A percentile compares a stretch with the other conserved stretches of the same genome.
phyloP scores from a whole-genome alignment of 148 eudicot genomes.

The Pharnaceum exiguum region DNA sequence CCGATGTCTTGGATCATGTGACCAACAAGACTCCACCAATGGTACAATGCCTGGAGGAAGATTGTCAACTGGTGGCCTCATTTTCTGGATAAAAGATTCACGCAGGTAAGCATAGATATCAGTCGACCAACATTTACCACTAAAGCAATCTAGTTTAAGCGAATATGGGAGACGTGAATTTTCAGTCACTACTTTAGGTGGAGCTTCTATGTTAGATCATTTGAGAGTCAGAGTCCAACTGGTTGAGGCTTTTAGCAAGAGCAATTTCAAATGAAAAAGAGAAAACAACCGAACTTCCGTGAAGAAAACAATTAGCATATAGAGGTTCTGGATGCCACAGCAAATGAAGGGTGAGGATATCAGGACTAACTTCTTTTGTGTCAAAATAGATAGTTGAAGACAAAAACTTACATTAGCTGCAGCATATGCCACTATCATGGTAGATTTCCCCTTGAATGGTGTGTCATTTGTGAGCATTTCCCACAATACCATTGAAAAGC shows the following conservation, averaged over 20 bases:
- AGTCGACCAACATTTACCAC: neutral
- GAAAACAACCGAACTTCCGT: no score
- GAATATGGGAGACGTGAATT: no score
- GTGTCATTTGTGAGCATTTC: slow-evolving; percentile 33
- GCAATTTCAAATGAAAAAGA: no score
- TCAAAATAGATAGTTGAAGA: neutral
- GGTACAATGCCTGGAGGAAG: slow-evolving; percentile 26
- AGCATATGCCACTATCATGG: slow-evolving; percentile 34
- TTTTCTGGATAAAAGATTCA: slow-evolving; percentile 17
- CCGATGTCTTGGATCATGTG: slow-evolving; percentile 30
- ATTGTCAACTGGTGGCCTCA: slow-evolving; percentile 29
- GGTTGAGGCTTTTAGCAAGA: no score
- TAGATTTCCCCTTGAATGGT: slow-evolving; percentile 34
- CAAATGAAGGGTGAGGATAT: neutral
- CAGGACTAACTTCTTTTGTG: neutral
- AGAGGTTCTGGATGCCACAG: neutral
- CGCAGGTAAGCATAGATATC: neutral
- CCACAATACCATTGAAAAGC: slow-evolving; percentile 44
- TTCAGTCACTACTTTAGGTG: no score
- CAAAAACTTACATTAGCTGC: slow-evolving; percentile 28
- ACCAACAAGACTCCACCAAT: slow-evolving; percentile 35
- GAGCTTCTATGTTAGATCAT: no score
- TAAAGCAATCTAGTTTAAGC: no score
- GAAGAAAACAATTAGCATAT: neutral
- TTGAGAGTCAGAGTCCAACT: no score